Evolutionary conservation across 805 yeast genomes (phyloP), one percentile per base, ranked within the genome.

Genomic region (Lipomyces yamadae): DNA sequence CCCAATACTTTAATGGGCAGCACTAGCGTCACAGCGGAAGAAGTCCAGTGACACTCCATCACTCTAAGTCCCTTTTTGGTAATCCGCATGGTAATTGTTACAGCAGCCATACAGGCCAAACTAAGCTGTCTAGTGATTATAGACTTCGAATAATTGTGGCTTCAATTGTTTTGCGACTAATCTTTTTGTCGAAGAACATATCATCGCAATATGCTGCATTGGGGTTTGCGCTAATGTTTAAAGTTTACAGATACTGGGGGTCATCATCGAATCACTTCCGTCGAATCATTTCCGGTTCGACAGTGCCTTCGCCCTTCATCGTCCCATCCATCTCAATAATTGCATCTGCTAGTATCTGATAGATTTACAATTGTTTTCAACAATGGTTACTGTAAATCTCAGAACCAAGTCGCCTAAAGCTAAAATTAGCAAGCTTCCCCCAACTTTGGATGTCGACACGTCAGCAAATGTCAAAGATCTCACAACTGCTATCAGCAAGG

Each of bases 391-490:
- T 11, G 52, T 63, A 55, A 53, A 57, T 55, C 56, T 63, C 35
- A 63, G 71, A 29, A 56, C 75, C 35, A 69, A 72, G 64, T 48
- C 75, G 53, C 73, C 76, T 45, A 75, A 76, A 60, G 71, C 70
- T 55, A 68, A 64, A 48, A 68, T 72, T 56, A 45, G 60, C 54
- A 63, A 71, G 24, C 72, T 77, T 11, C 77, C 78, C 5, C 54
- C 78, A 32, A 64, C 74, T 33, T 50, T 76, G 33, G 75, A 73
- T n/a, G 62, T 71, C 29, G 74, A 73, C 30, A 62, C 80, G 48
- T 81, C 75, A 68, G 83, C 77, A 70, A 78, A 76, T 66, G 83
- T 81, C 69, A 82, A 76, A 60, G 82, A 81, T 52, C 78, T 88
- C 58, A 74, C 81, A 56, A 74, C 75, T 24, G 74, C 79, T 61